Conservation (phyloP, 2,329 filamentous ascomycete species). For the Ophiostoma montium region DNA sequence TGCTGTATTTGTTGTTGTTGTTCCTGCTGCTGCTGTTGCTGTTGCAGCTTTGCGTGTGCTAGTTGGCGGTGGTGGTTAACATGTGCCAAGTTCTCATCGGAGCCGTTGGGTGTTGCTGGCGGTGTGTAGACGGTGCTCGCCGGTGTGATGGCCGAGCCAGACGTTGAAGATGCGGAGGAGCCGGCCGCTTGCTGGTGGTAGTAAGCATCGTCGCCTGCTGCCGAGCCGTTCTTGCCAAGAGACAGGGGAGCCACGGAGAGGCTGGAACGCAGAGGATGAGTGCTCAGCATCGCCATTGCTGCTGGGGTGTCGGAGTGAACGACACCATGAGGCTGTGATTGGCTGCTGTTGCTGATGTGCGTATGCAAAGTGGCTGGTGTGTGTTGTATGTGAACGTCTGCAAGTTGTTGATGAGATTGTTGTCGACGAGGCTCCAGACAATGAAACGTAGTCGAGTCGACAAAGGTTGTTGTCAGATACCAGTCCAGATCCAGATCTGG, state of each 20-base stretch:
- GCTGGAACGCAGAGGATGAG: constrained; percentile 38
- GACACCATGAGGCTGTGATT: constrained; percentile 9
- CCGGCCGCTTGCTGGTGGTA: constrained; percentile 46
- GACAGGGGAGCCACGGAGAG: constrained; percentile 46
- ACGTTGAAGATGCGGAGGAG: constrained; percentile 47
- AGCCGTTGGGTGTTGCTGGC: constrained; percentile 58
- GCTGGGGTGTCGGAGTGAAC: constrained; percentile 11
- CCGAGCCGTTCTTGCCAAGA: constrained; percentile 29
- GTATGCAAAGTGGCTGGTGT: not conserved
- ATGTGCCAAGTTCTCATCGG: constrained; percentile 41
- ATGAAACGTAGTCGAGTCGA: too few species aligned
- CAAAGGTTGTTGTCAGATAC: too few species aligned
- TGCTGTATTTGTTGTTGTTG: not conserved
- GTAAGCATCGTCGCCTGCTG: constrained; percentile 18
- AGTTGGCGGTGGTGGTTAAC: constrained; percentile 20
- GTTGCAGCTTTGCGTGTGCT: not conserved
- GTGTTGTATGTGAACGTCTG: not conserved
- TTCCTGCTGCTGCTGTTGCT: not conserved
- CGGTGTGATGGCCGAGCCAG: constrained; percentile 1
- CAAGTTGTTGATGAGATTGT: not conserved
- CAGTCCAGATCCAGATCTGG: too few species aligned
- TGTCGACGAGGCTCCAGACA: too few species aligned
- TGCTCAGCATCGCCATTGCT: constrained; percentile 34
- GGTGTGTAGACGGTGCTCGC: constrained; percentile 44
- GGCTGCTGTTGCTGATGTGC: not conserved